phyloP scores from a whole-genome alignment of 331 rosid genomes.

The Cydonia oblonga region DNA sequence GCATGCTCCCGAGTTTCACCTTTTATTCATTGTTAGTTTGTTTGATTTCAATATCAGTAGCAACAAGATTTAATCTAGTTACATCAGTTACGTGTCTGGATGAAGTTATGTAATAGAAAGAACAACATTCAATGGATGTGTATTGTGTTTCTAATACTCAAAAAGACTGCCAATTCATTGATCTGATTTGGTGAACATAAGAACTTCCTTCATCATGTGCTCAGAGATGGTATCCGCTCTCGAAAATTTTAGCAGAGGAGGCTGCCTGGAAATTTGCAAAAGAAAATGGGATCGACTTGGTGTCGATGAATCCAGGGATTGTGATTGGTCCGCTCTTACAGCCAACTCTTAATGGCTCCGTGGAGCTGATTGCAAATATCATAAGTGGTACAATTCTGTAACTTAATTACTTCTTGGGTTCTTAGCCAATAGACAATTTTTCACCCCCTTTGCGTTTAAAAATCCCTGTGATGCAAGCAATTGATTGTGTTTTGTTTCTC shows the following conservation, averaged over 20 bases:
- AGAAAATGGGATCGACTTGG: constrained; percentile 8
- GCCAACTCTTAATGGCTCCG: neutral
- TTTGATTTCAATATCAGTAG: no score
- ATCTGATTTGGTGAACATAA: no score
- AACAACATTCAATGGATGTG: neutral
- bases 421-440: no score
- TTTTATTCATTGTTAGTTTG: neutral
- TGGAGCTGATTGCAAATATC: neutral
- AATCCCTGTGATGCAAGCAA: neutral
- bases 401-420: no score
- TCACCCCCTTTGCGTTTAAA: neutral
- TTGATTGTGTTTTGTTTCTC: neutral
- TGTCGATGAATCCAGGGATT: neutral
- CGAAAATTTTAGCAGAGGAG: constrained; percentile 19
- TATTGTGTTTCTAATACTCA: no score
- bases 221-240: constrained; percentile 10
- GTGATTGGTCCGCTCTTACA: constrained; percentile 15
- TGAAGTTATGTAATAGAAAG: no score
- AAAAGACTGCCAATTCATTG: no score
- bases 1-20: neutral
- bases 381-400: neutral
- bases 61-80: no score
- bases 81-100: no score
- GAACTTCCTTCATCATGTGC: neutral
- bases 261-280: constrained; percentile 11